phyloP scores from a whole-genome alignment of 768 basidiomycete genomes.

The Kwoniella dendrophila region DNA sequence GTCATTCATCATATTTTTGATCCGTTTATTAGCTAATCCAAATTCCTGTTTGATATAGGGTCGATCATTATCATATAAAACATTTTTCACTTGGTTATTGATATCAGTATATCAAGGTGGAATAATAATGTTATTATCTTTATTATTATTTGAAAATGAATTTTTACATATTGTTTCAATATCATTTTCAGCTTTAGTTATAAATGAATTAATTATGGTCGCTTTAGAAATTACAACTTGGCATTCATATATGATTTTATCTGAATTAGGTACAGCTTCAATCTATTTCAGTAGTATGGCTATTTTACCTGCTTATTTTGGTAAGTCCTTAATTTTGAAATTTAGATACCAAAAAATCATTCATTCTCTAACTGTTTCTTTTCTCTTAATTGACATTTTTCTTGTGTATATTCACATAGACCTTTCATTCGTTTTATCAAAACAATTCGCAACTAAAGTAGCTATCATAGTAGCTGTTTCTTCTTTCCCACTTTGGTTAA shows the following conservation, averaged over 20 bases:
- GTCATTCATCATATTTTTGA: too few relatives aligned
- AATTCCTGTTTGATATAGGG: conserved; percentile 64
- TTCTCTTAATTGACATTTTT: background rate
- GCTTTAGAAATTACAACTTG: conserved; percentile 97
- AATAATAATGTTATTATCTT: conserved; percentile 97
- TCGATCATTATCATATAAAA: conserved; percentile 91
- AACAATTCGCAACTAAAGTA: conserved; percentile 90
- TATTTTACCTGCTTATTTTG: conserved; percentile 95
- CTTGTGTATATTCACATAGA: conserved; percentile 63
- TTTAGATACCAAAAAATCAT: background rate
- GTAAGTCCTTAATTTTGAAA: conserved; percentile 59
- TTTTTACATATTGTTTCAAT: conserved; percentile 98
- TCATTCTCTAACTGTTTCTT: background rate
- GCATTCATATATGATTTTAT: conserved; percentile 94
- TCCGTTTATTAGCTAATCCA: too few relatives aligned
- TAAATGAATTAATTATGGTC: conserved; percentile 99
- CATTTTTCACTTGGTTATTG: conserved; percentile 97
- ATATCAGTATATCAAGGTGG: conserved; percentile 98
- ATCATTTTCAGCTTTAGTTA: conserved; percentile 90
- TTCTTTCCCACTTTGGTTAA: conserved; percentile 83
- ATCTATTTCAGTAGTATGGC: conserved; percentile 89
- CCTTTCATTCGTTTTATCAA: conserved; percentile 84
- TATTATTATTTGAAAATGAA: conserved; percentile 93
- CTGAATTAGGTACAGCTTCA: conserved; percentile 82
- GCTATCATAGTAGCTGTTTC: conserved; percentile 93